Conservation (phyloP, 2,329 filamentous ascomycete species). For the Neospermospora avenae region DNA sequence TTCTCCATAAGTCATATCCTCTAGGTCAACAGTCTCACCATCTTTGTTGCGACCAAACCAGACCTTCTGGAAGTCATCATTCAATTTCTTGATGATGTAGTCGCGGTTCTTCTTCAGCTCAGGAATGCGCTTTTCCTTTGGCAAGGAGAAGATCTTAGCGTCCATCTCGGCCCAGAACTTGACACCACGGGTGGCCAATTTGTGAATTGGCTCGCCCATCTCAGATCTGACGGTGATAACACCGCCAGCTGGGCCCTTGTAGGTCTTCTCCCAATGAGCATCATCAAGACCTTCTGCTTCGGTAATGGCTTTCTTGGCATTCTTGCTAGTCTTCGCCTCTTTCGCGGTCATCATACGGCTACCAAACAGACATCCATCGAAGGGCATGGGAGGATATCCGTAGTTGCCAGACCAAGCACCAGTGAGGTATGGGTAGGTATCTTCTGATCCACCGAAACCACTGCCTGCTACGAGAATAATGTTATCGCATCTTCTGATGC, state of each 20-base stretch:
- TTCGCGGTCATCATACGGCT: conserved; percentile 95
- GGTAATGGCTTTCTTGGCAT: conserved; percentile 85
- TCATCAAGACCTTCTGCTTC: conserved; percentile 82
- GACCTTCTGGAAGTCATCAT: conserved; percentile 94
- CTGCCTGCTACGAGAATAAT: conserved; percentile 86
- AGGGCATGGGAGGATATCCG: conserved; percentile 89
- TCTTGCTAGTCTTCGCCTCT: conserved; percentile 83
- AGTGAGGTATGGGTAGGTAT: conserved; percentile 89
- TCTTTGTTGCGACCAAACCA: conserved; percentile 88
- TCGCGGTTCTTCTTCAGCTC: conserved; percentile 86
- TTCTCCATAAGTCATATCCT: conserved; percentile 94
- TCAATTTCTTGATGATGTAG: conserved; percentile 93
- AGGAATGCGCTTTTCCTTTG: conserved; percentile 83
- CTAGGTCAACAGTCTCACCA: conserved; percentile 79
- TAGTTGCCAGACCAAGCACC: conserved; percentile 84
- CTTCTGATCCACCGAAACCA: conserved; percentile 85
- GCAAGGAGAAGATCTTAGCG: conserved; percentile 92
- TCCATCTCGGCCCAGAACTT: conserved; percentile 99
- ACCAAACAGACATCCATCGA: conserved; percentile 86
- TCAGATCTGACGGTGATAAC: conserved; percentile 96
- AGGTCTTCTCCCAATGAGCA: conserved; percentile 84
- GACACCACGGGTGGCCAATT: conserved; percentile 94
- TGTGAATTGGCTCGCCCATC: conserved; percentile 99
- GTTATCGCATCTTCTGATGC: conserved; percentile 81
- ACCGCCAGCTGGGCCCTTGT: conserved; percentile 86